Base-by-base conservation (phyloP, 805 yeast species). In the Suhomyces vadensis region DNA sequence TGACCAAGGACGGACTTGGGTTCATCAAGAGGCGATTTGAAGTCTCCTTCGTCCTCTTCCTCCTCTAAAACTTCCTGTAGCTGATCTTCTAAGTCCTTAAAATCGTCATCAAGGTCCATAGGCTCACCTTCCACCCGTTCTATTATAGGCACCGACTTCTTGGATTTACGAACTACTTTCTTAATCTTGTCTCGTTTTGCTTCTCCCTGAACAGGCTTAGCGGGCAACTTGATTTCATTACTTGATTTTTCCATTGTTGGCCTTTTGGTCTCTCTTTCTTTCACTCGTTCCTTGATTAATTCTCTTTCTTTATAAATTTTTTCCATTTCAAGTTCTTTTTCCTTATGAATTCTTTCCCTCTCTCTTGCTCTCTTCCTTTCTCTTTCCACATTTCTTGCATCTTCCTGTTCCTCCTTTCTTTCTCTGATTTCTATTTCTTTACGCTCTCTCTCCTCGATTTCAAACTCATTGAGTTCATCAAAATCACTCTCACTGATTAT, bases 31-130 rank as follows among this genome's bases (percentile, higher is more conserved):
- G 16, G 7, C 3, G 41, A 14, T 17, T 36, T 22, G 29, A 24
- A 11, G 23, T 40, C 27, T 16, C 14, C 7, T 2, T 31, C 38
- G 14, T 41, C 43, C 11, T 39, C 42, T 10, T 57, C 55, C 16
- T 61, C 64, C 25, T 60, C 74, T 31, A 71, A 52, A 5, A 69
- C 75, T 48, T 71, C 74, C 42, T 69, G 64, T 27, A 71, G 52
- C 46, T 71, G 72, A 44, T 69, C 69, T 41, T 71, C 77, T 35
- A 71, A 59, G 49, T 71, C 75, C 31, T 65, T 65, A 46, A 71
- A 71, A 22, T 71, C 75, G 52, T 71, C 74, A 22, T 60, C 69
- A 47, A 58, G 50, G 14, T 62, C 70, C n/a, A 44, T 44, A 8
- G 51, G 44, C 5, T 35, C 46, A 4, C 39, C 42, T 5, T 37